These are phyloP conservation scores for Barnettozyma siamensis DNA, from an alignment of 805 yeast species.

Conservation along the genomic window DNA sequence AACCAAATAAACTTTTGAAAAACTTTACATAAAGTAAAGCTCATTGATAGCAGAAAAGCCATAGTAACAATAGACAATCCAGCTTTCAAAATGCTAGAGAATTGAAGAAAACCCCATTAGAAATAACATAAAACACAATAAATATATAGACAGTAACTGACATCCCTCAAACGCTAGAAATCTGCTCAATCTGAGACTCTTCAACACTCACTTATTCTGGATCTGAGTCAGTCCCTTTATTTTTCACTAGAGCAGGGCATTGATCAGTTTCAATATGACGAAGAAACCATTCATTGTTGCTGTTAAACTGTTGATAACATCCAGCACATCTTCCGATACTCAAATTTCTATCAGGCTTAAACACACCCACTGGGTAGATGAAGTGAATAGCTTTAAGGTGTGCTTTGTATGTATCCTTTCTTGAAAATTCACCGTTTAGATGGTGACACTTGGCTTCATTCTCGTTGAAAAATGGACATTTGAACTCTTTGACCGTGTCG, in stretches of 20 bases:
- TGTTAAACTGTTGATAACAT: constrained; percentile 51
- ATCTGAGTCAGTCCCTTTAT: background rate
- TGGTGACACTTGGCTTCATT: constrained; percentile 46
- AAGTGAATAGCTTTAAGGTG: constrained; percentile 76
- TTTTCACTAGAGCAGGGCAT: constrained; percentile 33
- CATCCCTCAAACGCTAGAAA: too few relatives aligned
- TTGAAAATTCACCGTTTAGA: constrained; percentile 62
- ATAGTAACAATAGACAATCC: too few relatives aligned
- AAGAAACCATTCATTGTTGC: constrained; percentile 63
- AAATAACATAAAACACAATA: too few relatives aligned
- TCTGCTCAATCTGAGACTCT: too few relatives aligned
- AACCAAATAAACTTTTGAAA: too few relatives aligned
- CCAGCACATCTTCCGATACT: constrained; percentile 63
- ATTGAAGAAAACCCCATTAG: too few relatives aligned
- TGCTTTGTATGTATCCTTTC: constrained; percentile 77
- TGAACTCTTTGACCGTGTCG: constrained; percentile 66
- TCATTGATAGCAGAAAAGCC: too few relatives aligned
- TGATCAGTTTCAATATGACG: constrained; percentile 56
- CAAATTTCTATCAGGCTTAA: constrained; percentile 53
- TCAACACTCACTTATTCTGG: background rate
- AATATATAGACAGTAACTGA: too few relatives aligned
- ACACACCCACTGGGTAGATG: constrained; percentile 66
- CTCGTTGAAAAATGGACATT: constrained; percentile 62
- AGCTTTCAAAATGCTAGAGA: too few relatives aligned
- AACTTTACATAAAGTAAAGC: too few relatives aligned